Base-by-base conservation (phyloP, 176 grass and related monocot genomes). In the Juncus effusus region DNA sequence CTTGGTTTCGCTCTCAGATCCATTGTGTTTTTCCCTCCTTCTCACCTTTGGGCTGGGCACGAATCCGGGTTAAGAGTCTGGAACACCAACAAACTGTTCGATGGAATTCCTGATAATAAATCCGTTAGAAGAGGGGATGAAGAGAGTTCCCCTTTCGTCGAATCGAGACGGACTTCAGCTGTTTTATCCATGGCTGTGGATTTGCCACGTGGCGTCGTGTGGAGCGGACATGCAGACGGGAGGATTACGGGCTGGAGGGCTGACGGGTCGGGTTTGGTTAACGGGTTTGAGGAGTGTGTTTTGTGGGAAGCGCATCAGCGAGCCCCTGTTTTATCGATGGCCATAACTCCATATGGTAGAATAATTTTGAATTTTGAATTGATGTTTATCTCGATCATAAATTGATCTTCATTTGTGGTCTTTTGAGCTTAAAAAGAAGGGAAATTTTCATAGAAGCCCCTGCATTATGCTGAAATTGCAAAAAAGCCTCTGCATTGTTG, bases 161-260 rank as follows among this genome's bases (percentile, higher is more conserved):
- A 95, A 76, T 95, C 83, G 60, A 59, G 64, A 42, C 79, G 79
- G 70, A 86, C 80, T 40, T 0, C 74, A 2, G 70, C 77, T 3
- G 80, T 81, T 50, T 41, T 95, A 3, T 90, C 79, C 65, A 47
- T 95, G 42, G 35, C 28, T 13, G 54, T 56, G 3, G 90, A 95
- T 67, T 70, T 70, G 1, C 74, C 59, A 35, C 83, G 53, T 13
- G 61, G 74, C 35, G n/a, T 95, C 59, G 74, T 95, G 59, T 95
- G 90, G 90, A 95, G 86, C 80, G 90, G 90, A 13, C 90, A 90
- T 40, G 8, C 40, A 39, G 72, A 86, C 54, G 90, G 90, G 41
- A 62, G 65, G 73, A 79, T 95, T 59, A 74, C 85, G 70, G 74
- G 72, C 2, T 95, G 90, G 90, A 65, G 41, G 39, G 69, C 61